Conservation (phyloP, 331 rosid genomes). For the Prunus yedoensis region DNA sequence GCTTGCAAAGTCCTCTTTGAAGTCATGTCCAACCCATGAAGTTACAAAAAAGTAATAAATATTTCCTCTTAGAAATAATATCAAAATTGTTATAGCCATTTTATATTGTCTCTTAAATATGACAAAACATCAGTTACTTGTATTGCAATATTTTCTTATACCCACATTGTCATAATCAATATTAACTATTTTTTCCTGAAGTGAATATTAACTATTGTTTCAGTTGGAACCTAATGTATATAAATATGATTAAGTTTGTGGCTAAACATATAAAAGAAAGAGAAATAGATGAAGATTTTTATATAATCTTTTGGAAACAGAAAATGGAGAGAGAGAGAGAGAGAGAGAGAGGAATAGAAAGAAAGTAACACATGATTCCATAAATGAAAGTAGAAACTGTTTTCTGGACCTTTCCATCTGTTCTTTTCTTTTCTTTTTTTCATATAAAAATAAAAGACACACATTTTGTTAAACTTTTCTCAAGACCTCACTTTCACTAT, state of each 20-base stretch:
- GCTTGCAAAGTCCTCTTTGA: background rate
- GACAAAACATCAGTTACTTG: background rate
- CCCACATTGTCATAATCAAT: no score
- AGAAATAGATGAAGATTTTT: background rate
- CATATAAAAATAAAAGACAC: background rate
- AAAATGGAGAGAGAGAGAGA: background rate
- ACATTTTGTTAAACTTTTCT: conserved; percentile 27
- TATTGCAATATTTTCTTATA: background rate
- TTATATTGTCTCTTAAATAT: background rate
- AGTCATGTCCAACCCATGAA: background rate
- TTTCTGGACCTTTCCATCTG: conserved; percentile 14
- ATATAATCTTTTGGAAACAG: background rate
- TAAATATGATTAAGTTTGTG: background rate
- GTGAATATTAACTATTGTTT: no score
- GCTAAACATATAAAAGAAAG: background rate
- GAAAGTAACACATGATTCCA: background rate
- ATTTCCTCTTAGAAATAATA: background rate
- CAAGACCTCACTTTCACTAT: conserved; percentile 27
- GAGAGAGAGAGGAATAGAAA: conserved; percentile 7
- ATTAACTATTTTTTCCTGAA: no score
- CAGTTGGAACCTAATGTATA: no score
- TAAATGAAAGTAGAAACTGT: conserved; percentile 18
- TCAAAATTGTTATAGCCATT: background rate
- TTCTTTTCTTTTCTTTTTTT: background rate
- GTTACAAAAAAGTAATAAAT: background rate